Evolutionary conservation across 208 protist species (phyloP).

Genomic region (Naegleria lovaniensis): DNA sequence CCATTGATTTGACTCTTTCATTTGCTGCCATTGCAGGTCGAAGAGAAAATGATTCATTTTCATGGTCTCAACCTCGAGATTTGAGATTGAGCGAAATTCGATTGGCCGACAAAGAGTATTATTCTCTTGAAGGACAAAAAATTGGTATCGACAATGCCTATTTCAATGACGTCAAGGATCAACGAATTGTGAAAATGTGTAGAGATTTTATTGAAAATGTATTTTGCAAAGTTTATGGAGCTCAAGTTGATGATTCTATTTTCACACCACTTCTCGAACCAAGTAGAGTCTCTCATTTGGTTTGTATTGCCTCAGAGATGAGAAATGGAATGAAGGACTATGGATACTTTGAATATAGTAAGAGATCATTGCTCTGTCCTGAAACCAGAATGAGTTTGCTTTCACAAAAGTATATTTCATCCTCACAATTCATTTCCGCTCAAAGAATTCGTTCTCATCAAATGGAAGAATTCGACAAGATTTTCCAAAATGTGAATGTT

Average conservation of each 20-base stretch:
- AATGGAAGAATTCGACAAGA: not conserved
- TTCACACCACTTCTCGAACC: not conserved
- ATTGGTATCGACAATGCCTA: not conserved
- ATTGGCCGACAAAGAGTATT: not conserved
- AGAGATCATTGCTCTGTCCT: not conserved
- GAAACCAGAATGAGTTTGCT: not conserved
- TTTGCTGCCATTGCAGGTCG: not conserved
- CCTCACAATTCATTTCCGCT: not conserved
- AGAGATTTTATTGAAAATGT: constrained; percentile 1
- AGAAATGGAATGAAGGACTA: not conserved
- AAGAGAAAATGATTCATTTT: not conserved
- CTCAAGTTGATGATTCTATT: not conserved
- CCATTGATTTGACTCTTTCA: not conserved
- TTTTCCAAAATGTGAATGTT: not conserved
- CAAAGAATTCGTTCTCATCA: not conserved
- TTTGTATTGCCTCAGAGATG: not conserved
- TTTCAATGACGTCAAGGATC: not conserved
- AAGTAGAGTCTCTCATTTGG: not conserved
- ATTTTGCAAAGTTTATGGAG: not conserved
- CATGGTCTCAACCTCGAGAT: not conserved
- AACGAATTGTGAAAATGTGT: not conserved
- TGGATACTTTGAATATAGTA: not conserved
- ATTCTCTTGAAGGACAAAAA: not conserved
- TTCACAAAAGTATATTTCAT: not conserved
- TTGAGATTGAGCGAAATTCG: not conserved